Conservation (phyloP, 176 grass and related monocot species). For the Poa annua region DNA sequence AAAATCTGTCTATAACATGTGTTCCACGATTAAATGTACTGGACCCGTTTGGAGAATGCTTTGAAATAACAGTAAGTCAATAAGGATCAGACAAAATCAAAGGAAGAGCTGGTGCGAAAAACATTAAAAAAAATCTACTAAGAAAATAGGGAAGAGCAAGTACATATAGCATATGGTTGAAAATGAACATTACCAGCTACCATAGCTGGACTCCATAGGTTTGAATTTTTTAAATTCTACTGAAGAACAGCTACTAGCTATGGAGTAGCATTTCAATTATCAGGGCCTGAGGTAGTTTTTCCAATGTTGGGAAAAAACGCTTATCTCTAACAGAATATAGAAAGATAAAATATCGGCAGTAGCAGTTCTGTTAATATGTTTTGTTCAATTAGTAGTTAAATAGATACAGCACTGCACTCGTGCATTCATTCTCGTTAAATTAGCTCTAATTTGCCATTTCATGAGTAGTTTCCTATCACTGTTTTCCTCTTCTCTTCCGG, state of each 20-base stretch:
- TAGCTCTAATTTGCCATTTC: not conserved
- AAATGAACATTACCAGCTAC: constrained; percentile 21
- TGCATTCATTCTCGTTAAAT: not conserved
- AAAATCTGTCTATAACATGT: not conserved
- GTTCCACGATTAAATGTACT: constrained; percentile 3
- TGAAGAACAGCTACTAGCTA: not conserved
- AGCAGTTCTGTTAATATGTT: not conserved
- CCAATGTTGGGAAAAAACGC: constrained; percentile 22
- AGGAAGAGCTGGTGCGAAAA: not conserved
- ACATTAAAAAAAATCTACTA: not conserved
- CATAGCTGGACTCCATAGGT: not conserved
- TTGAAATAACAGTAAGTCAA: not conserved
- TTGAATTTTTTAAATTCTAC: not conserved
- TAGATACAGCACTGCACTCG: not conserved
- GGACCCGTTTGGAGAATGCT: not conserved
- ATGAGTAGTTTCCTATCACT: not conserved
- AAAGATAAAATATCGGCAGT: not conserved
- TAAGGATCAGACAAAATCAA: constrained; percentile 13
- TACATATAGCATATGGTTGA: constrained; percentile 19
- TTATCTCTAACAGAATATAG: not conserved
- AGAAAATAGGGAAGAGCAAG: not conserved
- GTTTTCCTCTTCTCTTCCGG: not conserved
- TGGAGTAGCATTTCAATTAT: constrained; percentile 3
- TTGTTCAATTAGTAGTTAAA: not conserved
- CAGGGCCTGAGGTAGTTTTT: not conserved